phyloP scores from a whole-genome alignment of 1,139 yeast genomes.

The Saccharomyces hybrid region DNA sequence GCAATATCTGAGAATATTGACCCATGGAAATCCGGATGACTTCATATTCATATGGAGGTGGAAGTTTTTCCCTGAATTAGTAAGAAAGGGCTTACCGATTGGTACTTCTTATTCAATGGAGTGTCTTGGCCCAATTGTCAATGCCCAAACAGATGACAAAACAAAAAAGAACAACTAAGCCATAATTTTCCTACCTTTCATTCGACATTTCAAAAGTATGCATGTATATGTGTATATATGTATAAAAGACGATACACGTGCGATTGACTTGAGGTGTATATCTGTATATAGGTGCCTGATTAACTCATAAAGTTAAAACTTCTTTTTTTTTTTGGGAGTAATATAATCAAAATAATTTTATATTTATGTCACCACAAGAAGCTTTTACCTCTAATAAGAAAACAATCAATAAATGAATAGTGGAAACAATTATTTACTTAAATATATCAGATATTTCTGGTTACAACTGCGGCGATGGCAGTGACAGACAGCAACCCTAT shows the following conservation, averaged over 20 bases:
- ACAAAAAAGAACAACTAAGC: background rate
- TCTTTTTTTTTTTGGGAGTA: too few species aligned
- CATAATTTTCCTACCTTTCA: background rate
- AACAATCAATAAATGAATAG: background rate
- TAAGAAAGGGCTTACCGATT: constrained; percentile 18
- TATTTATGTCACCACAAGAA: background rate
- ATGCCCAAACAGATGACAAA: background rate
- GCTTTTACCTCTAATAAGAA: background rate
- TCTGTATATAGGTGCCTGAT: background rate
- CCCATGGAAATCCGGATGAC: constrained; percentile 45
- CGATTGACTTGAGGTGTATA: background rate
- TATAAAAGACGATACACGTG: background rate
- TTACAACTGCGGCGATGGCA: background rate
- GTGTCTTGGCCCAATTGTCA: constrained; percentile 22
- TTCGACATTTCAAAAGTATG: background rate
- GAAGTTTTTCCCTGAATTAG: constrained; percentile 42
- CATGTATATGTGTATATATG: background rate
- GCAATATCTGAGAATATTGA: constrained; percentile 60
- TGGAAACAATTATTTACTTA: background rate
- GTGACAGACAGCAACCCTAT: background rate
- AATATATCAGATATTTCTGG: background rate
- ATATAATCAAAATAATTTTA: too few species aligned
- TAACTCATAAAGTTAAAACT: too few species aligned
- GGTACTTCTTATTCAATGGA: constrained; percentile 23
- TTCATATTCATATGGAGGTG: constrained; percentile 48